Evolutionary conservation across 192 early-diverging fungal species (phyloP).

Genomic region (Coemansia sp.): DNA sequence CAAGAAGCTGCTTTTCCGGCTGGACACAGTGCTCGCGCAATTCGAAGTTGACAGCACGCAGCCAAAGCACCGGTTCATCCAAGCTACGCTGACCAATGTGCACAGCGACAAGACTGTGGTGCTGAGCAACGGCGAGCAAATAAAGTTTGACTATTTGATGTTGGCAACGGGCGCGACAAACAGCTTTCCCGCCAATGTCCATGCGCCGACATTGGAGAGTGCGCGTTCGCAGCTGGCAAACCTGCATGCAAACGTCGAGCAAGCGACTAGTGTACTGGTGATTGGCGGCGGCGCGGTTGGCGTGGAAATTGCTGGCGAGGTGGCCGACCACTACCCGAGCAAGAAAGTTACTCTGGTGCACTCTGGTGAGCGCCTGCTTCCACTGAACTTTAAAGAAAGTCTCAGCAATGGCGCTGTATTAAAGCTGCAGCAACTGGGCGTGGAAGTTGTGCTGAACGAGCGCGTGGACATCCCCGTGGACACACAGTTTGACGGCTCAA

Average conservation of each 20-base stretch:
- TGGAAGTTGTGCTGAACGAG: slow-evolving; percentile 54
- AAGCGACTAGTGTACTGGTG: slow-evolving; percentile 54
- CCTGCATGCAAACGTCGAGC: slow-evolving; percentile 49
- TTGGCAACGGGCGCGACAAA: slow-evolving; percentile 64
- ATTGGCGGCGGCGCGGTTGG: slow-evolving; percentile 72
- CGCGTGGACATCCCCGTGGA: slow-evolving; percentile 37
- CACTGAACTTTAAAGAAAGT: slow-evolving; percentile 43
- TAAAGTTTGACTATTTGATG: slow-evolving; percentile 66
- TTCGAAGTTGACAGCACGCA: slow-evolving; percentile 10
- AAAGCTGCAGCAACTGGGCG: slow-evolving; percentile 50
- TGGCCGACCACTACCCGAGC: slow-evolving; percentile 47
- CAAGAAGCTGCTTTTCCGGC: slow-evolving; percentile 52
- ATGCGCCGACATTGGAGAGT: slow-evolving; percentile 21
- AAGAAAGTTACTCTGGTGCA: slow-evolving; percentile 56
- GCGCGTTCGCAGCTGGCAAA: slow-evolving; percentile 25
- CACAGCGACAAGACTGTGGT: slow-evolving; percentile 28
- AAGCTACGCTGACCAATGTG: slow-evolving; percentile 50
- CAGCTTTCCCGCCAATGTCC: slow-evolving; percentile 51
- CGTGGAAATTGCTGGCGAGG: slow-evolving; percentile 58
- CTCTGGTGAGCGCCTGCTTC: slow-evolving; percentile 38
- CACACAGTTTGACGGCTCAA: slow-evolving; percentile 40
- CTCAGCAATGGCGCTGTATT: slow-evolving; percentile 37
- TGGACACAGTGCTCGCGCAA: slow-evolving; percentile 32
- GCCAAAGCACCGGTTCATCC: slow-evolving; percentile 51
- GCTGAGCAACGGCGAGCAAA: slow-evolving; percentile 48